Percentiles rank a stretch among this genome's conserved stretches.
phyloP scores from a whole-genome alignment of 805 yeast genomes.

The Metschnikowia hibisci region DNA sequence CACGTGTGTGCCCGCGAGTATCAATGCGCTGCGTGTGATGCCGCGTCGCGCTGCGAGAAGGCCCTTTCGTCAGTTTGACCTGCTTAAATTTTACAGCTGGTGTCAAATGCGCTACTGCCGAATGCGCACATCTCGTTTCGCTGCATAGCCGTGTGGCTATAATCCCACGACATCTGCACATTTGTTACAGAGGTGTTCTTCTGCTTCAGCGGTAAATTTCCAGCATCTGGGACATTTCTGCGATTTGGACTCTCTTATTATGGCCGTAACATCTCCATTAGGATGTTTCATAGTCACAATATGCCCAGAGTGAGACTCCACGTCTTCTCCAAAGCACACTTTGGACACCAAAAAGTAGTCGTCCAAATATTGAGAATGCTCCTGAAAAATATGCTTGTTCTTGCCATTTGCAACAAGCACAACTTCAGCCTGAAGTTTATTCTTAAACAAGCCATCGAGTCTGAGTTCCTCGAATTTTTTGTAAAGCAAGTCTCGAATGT shows the following conservation, averaged over 20 bases:
- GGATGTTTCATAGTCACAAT: slow-evolving; percentile 11
- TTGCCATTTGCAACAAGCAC: slow-evolving; percentile 16
- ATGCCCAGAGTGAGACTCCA: not conserved
- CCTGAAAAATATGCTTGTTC: slow-evolving; percentile 13
- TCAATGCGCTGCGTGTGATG: too few relatives aligned
- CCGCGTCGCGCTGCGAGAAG: too few relatives aligned
- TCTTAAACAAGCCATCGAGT: slow-evolving; percentile 46
- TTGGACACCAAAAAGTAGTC: slow-evolving; percentile 64
- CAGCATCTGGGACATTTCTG: slow-evolving; percentile 93
- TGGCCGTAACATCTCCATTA: slow-evolving; percentile 23
- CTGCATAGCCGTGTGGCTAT: slow-evolving; percentile 11
- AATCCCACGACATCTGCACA: slow-evolving; percentile 49
- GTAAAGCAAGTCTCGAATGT: slow-evolving; percentile 47
- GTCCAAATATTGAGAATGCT: slow-evolving; percentile 25
- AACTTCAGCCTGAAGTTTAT: slow-evolving; percentile 58
- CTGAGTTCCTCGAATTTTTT: slow-evolving; percentile 56
- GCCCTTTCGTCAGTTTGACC: too few relatives aligned
- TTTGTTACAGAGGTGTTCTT: slow-evolving; percentile 58
- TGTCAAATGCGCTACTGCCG: too few relatives aligned
- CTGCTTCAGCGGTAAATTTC: slow-evolving; percentile 59
- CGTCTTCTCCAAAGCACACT: slow-evolving; percentile 23
- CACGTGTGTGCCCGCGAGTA: too few relatives aligned
- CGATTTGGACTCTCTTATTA: slow-evolving; percentile 42
- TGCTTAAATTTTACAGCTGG: too few relatives aligned
- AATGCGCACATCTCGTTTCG: too few relatives aligned